Conservation (phyloP, 2,329 filamentous ascomycete species). For the Camillea tinctor region DNA sequence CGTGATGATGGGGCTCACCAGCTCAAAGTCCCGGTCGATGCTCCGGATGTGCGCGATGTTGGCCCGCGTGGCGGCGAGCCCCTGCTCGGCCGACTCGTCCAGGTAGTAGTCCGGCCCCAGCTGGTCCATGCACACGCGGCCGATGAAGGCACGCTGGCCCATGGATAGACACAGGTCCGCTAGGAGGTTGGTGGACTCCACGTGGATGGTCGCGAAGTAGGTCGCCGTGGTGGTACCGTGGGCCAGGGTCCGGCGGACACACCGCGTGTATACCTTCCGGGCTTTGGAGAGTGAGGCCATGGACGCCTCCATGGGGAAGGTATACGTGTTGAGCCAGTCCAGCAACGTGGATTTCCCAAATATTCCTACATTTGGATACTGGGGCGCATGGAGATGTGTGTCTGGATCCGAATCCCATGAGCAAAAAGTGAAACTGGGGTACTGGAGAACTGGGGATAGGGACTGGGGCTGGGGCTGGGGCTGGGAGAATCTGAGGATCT, state of each 20-base stretch:
- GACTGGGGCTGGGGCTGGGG: background rate
- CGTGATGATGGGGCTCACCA: conserved; percentile 80
- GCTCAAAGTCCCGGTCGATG: conserved; percentile 62
- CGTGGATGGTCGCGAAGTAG: conserved; percentile 92
- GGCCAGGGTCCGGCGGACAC: conserved; percentile 76
- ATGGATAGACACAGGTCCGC: conserved; percentile 75
- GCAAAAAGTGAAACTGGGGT: no score
- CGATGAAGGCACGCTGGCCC: conserved; percentile 88
- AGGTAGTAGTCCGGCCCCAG: conserved; percentile 75
- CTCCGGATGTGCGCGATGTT: conserved; percentile 64
- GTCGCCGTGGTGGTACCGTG: conserved; percentile 91
- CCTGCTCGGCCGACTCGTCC: conserved; percentile 63
- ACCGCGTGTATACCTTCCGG: conserved; percentile 70
- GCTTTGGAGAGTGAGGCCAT: conserved; percentile 65
- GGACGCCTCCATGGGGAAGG: conserved; percentile 86
- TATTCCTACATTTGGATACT: conserved; percentile 91
- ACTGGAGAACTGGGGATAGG: background rate
- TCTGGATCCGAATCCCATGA: conserved; percentile 52
- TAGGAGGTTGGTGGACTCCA: conserved; percentile 85
- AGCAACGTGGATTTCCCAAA: conserved; percentile 92
- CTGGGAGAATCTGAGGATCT: background rate
- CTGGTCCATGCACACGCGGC: conserved; percentile 92
- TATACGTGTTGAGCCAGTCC: conserved; percentile 92
- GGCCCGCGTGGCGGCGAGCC: conserved; percentile 54
- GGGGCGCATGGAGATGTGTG: conserved; percentile 91